Base-by-base conservation (phyloP, 1,139 yeast genomes). In the Scheffersomyces quercinus region DNA sequence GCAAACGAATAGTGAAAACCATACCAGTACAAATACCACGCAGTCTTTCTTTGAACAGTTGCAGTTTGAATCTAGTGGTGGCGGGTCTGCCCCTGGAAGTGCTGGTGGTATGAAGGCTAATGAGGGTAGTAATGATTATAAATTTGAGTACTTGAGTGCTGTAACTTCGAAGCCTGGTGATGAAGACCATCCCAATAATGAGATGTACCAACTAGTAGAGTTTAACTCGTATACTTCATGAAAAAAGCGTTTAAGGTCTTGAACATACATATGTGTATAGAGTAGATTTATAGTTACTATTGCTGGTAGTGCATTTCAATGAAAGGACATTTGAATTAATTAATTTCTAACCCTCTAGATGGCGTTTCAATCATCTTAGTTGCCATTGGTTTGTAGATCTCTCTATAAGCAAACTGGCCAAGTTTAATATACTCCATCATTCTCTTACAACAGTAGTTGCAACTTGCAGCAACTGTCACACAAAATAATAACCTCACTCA, bases 141-240 rank as follows among this genome's bases (percentile, higher is more conserved):
- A 43, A 38, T 46, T 39, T 36, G 70, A 65, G 38, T 59, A 60
- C 40, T 57, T 24, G 26, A 47, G 42, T n/a, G 20, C 26, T 20
- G 26, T 20, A 5, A 20, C 26, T 5, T 6, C 13, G 24, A 20
- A 31, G 13, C 35, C 20, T 5, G 26, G 26, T 6, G 20, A 31
- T n/a, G 35, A 31, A 31, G 53, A 56, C 15, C 44, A 52, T 26
- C 53, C 52, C 8, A 70, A 62, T n/a, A 52, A 54, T 35, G 66
- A 61, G 35, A 47, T 68, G 33, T 75, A 73, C 53, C 60, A 61
- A 40, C 58, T 64, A 45, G 55, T 74, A 38, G 81, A 76, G 54
- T 71, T 75, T 47, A 74, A 72, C 41, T 74, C 79, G 13, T 75
- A 67, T 48, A 71, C 79, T 2, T 64, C 36, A 26, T 43, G 28